phyloP scores from a whole-genome alignment of 140 eudicot species.

The Oenanthe javanica region DNA sequence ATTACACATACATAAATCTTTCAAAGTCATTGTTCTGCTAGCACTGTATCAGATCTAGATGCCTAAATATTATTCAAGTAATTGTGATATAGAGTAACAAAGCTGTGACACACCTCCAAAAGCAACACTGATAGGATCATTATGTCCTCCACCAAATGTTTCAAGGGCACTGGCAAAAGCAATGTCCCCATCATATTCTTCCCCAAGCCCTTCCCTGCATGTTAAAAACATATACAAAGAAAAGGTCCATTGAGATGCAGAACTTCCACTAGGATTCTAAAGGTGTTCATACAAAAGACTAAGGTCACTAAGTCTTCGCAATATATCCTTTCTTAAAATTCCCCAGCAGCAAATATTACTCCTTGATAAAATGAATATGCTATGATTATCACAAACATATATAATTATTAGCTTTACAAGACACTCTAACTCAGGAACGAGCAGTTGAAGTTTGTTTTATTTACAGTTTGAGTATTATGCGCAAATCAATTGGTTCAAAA shows the following conservation, averaged over 20 bases:
- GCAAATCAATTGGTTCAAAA: background rate
- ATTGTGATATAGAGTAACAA: background rate
- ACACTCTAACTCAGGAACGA: background rate
- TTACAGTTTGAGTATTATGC: background rate
- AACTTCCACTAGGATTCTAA: background rate
- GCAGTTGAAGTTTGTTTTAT: background rate
- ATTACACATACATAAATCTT: background rate
- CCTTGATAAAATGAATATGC: background rate
- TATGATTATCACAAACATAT: background rate
- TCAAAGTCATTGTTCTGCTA: background rate
- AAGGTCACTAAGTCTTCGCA: background rate
- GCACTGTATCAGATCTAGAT: background rate
- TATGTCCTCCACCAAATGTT: conserved; percentile 96
- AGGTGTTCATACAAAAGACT: background rate
- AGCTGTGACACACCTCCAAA: conserved; percentile 71
- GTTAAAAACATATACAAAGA: conserved; percentile 1
- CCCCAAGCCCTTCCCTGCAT: conserved; percentile 98
- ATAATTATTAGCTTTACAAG: background rate
- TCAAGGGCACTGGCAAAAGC: conserved; percentile 98
- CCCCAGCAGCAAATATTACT: background rate
- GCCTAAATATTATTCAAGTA: background rate
- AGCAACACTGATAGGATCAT: conserved; percentile 98
- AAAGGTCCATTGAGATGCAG: conserved; percentile 6
- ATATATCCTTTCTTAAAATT: background rate
- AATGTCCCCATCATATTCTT: conserved; percentile 97